phyloP scores from a whole-genome alignment of 495 filamentous ascomycete genomes.

The Hyphodiscus hymeniophilus region DNA sequence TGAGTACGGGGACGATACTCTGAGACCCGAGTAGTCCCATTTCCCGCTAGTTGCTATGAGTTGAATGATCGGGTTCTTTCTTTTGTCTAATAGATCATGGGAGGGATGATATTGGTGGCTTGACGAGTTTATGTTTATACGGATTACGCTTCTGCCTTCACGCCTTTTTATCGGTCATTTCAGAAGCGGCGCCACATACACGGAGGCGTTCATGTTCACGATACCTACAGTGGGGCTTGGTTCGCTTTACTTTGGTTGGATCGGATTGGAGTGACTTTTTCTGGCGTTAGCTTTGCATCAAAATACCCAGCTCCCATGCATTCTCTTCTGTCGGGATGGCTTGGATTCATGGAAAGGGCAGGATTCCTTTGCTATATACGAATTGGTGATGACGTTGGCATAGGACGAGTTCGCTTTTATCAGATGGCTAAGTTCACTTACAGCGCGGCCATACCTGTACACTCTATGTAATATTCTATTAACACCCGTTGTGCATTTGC shows the following conservation, averaged over 20 bases:
- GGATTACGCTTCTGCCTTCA: conserved; percentile 6
- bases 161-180: background rate
- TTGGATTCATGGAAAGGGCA: background rate
- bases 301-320: background rate
- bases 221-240: background rate
- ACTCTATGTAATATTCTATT: too few relatives aligned
- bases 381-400: background rate
- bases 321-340: background rate
- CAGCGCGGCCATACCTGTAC: too few relatives aligned
- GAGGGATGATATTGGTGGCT: background rate
- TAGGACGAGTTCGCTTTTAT: background rate
- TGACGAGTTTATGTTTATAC: conserved; percentile 3
- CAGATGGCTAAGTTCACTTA: too few relatives aligned
- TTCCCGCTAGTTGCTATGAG: too few relatives aligned
- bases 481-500: too few relatives aligned
- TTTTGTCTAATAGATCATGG: background rate
- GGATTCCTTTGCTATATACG: too few relatives aligned
- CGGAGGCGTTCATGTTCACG: background rate
- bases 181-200: background rate
- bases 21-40: background rate
- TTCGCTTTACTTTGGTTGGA: too few relatives aligned
- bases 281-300: conserved; percentile 1
- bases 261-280: background rate
- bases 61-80: background rate
- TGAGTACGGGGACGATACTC: conserved; percentile 4